phyloP scores from a whole-genome alignment of 1,139 yeast genomes.

The Geotrichum reessii region DNA sequence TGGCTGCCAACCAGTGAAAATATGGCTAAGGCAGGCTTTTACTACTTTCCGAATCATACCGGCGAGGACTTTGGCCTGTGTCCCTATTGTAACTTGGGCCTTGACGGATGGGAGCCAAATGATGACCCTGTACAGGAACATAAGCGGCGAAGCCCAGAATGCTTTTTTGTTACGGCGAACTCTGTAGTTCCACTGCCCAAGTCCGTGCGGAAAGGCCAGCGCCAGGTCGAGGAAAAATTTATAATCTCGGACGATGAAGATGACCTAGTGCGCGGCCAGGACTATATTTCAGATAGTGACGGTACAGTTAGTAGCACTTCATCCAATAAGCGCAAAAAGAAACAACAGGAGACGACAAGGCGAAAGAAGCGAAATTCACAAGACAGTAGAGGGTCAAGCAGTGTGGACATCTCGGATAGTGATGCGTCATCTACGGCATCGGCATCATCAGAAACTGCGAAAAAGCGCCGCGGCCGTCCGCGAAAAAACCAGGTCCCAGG shows the following conservation, averaged over 20 bases:
- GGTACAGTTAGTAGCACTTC: slow-evolving; percentile 5
- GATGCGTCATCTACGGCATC: slow-evolving; percentile 8
- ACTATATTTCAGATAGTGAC: slow-evolving; percentile 4
- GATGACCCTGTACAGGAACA: slow-evolving; percentile 54
- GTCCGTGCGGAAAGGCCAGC: neutral
- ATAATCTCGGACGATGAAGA: neutral
- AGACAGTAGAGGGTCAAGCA: neutral
- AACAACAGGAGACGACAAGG: neutral
- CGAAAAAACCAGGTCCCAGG: neutral
- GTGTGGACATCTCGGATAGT: slow-evolving; percentile 8
- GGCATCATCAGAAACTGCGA: neutral
- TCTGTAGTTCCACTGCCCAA: slow-evolving; percentile 3
- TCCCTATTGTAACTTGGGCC: slow-evolving; percentile 59
- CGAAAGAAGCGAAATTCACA: neutral
- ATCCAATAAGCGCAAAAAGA: slow-evolving; percentile 7
- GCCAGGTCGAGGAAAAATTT: neutral
- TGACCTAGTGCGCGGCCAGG: neutral
- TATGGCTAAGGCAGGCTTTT: slow-evolving; percentile 67
- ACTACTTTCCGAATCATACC: slow-evolving; percentile 54
- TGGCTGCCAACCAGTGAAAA: slow-evolving; percentile 42
- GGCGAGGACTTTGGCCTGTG: slow-evolving; percentile 65
- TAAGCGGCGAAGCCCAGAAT: slow-evolving; percentile 41
- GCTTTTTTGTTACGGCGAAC: slow-evolving; percentile 43
- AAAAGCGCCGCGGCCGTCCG: slow-evolving; percentile 9
- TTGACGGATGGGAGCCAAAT: slow-evolving; percentile 66